Evolutionary conservation across 2,329 filamentous ascomycete species (phyloP).

Genomic region (Xylaria sp.): DNA sequence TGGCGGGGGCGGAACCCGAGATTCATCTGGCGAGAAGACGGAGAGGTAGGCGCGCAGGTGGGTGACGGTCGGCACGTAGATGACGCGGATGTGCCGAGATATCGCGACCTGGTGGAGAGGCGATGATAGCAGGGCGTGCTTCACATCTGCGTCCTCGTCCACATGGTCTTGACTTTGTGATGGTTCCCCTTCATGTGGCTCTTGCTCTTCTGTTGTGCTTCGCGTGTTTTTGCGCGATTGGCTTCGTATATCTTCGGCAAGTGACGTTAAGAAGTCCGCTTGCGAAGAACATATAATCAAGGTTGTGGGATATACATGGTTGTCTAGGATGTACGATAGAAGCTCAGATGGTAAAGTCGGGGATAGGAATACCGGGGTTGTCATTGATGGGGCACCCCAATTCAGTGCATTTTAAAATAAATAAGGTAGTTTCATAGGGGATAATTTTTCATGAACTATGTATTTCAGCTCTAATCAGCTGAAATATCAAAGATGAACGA

Average conservation of each 20-base stretch:
- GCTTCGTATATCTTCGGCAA: constrained; percentile 60
- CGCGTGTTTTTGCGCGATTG: constrained; percentile 23
- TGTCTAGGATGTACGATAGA: constrained; percentile 70
- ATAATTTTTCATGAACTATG: not conserved
- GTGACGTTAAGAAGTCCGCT: constrained; percentile 70
- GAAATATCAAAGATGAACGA: constrained; percentile 2
- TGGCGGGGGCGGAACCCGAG: constrained; percentile 52
- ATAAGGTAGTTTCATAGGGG: not conserved
- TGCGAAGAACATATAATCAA: constrained; percentile 77
- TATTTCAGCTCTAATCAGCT: not conserved
- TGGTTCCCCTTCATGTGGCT: constrained; percentile 22
- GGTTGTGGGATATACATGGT: constrained; percentile 68
- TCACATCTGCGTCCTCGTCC: constrained; percentile 16
- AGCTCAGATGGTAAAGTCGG: constrained; percentile 69
- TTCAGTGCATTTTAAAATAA: not conserved
- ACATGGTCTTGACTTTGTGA: constrained; percentile 8
- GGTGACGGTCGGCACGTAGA: constrained; percentile 80
- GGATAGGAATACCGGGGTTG: constrained; percentile 57
- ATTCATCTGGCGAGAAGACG: constrained; percentile 58
- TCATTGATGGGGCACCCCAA: constrained; percentile 33
- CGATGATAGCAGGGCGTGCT: constrained; percentile 65
- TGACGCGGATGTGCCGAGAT: constrained; percentile 74
- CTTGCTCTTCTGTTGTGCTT: constrained; percentile 31
- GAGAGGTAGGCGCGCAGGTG: constrained; percentile 82
- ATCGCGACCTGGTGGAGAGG: constrained; percentile 76